These are phyloP conservation scores for Claviceps pazoutovae DNA, from an alignment of 2,329 filamentous ascomycete genomes.

Conservation along the genomic window DNA sequence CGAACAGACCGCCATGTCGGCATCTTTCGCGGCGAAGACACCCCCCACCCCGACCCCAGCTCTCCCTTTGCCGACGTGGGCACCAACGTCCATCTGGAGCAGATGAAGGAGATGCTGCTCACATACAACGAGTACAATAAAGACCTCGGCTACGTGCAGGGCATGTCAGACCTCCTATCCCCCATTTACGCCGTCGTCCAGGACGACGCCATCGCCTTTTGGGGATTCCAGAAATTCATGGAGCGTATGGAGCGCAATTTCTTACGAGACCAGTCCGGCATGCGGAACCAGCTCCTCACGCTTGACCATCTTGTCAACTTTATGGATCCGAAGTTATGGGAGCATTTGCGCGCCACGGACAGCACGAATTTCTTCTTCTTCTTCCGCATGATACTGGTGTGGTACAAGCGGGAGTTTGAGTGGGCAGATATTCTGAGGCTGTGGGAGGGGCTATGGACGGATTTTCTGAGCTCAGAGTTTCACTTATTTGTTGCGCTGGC, in stretches of 20 bases:
- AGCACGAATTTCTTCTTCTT: conserved; percentile 99
- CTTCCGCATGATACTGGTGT: conserved; percentile 96
- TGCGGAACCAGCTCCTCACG: conserved; percentile 80
- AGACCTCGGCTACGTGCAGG: conserved; percentile 91
- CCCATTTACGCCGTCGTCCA: conserved; percentile 96
- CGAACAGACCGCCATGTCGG: conserved; percentile 87
- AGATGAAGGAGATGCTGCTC: conserved; percentile 97
- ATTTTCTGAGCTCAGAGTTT: conserved; percentile 77
- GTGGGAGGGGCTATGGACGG: conserved; percentile 93
- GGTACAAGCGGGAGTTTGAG: conserved; percentile 95
- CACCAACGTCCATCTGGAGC: conserved; percentile 94
- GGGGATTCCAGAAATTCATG: conserved; percentile 95
- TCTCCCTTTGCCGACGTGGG: conserved; percentile 87
- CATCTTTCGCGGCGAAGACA: conserved; percentile 94
- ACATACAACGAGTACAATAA: conserved; percentile 98
- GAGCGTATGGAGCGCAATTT: conserved; percentile 97
- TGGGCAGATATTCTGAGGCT: conserved; percentile 77
- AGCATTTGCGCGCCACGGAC: conserved; percentile 77
- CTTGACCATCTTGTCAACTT: conserved; percentile 92
- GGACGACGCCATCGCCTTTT: conserved; percentile 93
- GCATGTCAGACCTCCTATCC: conserved; percentile 93
- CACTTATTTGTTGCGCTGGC: conserved; percentile 89
- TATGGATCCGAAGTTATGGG: conserved; percentile 88
- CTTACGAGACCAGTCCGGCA: conserved; percentile 85
- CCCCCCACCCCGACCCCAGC: conserved; percentile 87